These are phyloP conservation scores for Candida neerlandica DNA, from an alignment of 1,139 yeast species.

Conservation along the genomic window DNA sequence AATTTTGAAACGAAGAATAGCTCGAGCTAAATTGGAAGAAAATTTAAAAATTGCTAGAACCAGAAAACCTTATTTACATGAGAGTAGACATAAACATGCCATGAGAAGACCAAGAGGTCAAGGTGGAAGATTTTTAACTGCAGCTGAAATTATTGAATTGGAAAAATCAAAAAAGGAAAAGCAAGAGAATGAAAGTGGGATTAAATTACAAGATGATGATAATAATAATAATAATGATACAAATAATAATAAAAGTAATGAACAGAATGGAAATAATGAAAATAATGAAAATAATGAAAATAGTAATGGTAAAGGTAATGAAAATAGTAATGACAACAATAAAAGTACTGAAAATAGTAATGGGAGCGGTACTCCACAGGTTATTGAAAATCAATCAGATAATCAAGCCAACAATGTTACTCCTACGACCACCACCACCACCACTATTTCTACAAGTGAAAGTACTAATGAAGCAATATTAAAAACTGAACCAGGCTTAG, in stretches of 20 bases:
- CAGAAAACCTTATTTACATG: conserved; percentile 92
- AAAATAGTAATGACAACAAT: conserved; percentile 2
- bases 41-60: conserved; percentile 84
- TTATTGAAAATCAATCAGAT: not conserved
- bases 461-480: not conserved
- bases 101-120: conserved; percentile 99
- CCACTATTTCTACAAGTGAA: not conserved
- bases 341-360: conserved; percentile 2
- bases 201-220: not conserved
- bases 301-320: conserved; percentile 1
- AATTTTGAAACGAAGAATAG: conserved; percentile 86
- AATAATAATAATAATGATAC: conserved; percentile 2
- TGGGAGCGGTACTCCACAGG: not conserved
- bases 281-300: not conserved
- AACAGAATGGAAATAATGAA: not conserved
- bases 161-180: conserved; percentile 58
- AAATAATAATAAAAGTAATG: not conserved
- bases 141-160: conserved; percentile 92
- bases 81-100: conserved; percentile 97
- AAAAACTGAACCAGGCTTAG: not conserved
- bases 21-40: conserved; percentile 92
- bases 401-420: not conserved
- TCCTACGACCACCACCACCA: not conserved
- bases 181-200: conserved; percentile 32
- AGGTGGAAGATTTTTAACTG: conserved; percentile 95